Evolutionary conservation across 225 moss, liverwort and hornwort species (phyloP).

Genomic region (Rhytidiadelphus loreus): DNA sequence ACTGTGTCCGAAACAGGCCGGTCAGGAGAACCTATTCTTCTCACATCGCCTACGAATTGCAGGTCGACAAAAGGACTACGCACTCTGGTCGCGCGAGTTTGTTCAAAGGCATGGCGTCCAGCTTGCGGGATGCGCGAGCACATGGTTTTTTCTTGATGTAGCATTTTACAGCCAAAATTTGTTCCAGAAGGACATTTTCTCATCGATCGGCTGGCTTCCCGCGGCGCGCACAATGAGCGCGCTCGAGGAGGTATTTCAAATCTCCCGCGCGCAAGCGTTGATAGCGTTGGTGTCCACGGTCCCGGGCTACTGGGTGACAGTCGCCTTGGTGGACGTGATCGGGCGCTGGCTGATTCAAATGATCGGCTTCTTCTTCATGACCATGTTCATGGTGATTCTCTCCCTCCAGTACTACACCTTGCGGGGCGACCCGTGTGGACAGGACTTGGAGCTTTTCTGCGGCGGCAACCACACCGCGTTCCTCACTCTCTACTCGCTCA

Average conservation of each 20-base stretch:
- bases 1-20: not conserved
- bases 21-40: not conserved
- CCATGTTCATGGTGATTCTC: constrained; percentile 11
- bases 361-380: constrained; percentile 41
- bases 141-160: not conserved
- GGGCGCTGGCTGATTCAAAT: constrained; percentile 51
- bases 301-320: constrained; percentile 35
- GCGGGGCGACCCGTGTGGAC: constrained; percentile 13
- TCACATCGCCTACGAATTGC: not conserved
- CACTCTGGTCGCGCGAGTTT: constrained; percentile 15
- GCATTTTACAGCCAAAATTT: not conserved
- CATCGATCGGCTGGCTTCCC: constrained; percentile 42
- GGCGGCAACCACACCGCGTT: constrained; percentile 16
- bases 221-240: constrained; percentile 18
- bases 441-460: not conserved
- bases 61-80: not conserved
- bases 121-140: constrained; percentile 13
- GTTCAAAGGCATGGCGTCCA: constrained; percentile 7
- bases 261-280: constrained; percentile 32
- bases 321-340: constrained; percentile 14
- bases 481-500: constrained; percentile 9
- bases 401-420: constrained; percentile 23
- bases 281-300: constrained; percentile 32
- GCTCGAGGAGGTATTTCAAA: constrained; percentile 16
- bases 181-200: constrained; percentile 6